phyloP scores from a whole-genome alignment of 768 basidiomycete genomes.

The Phaeolepiota aurea region DNA sequence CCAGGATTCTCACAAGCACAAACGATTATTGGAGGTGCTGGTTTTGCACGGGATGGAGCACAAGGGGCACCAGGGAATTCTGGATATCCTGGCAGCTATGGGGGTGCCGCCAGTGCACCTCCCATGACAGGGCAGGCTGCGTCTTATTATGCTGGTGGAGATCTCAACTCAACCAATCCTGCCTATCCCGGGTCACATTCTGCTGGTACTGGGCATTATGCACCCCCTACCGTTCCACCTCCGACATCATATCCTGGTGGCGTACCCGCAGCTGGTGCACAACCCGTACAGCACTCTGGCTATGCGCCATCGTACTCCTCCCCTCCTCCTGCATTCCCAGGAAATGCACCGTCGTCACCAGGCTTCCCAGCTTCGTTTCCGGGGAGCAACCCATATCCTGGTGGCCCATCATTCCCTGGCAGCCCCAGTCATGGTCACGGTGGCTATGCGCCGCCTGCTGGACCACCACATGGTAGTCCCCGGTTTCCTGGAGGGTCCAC shows the following conservation, averaged over 20 bases:
- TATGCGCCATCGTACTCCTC: constrained; percentile 7
- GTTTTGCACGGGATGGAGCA: constrained; percentile 11
- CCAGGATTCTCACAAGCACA: constrained; percentile 40
- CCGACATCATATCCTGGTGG: constrained; percentile 4
- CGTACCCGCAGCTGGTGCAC: constrained; percentile 10
- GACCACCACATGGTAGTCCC: constrained; percentile 17
- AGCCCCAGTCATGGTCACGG: constrained; percentile 7
- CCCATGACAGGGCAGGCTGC: constrained; percentile 18
- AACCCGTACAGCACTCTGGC: not conserved
- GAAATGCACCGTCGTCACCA: constrained; percentile 19
- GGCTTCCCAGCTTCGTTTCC: constrained; percentile 13
- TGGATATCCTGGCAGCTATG: constrained; percentile 2
- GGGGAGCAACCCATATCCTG: constrained; percentile 7
- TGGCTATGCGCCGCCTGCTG: constrained; percentile 12
- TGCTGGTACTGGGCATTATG: constrained; percentile 4
- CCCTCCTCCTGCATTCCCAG: constrained; percentile 10
- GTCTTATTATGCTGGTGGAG: constrained; percentile 18
- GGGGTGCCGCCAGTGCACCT: constrained; percentile 3
- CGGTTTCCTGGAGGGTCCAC: not conserved
- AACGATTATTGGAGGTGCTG: constrained; percentile 23
- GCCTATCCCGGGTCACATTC: constrained; percentile 3
- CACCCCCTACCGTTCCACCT: constrained; percentile 12
- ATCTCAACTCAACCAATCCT: not conserved
- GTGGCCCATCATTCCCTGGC: constrained; percentile 10
- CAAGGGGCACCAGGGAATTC: constrained; percentile 16